Conservation (phyloP, 192 early-diverging fungal species). For the Coemansia sp. region DNA sequence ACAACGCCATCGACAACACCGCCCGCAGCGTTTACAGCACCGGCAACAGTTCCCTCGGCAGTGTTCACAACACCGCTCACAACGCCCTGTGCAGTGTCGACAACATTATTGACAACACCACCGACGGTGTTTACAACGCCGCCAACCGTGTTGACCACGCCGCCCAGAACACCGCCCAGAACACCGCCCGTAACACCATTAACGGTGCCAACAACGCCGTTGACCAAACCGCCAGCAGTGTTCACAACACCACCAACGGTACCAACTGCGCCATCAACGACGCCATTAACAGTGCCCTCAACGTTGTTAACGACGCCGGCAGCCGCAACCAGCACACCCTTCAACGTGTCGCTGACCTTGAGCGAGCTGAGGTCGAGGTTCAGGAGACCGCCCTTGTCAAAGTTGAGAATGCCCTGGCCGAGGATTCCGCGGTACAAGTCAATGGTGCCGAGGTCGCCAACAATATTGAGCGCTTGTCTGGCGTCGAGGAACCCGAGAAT, state of each 20-base stretch:
- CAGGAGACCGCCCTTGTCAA: background rate
- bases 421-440: background rate
- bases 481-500: constrained; percentile 31
- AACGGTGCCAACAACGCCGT: background rate
- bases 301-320: background rate
- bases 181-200: background rate
- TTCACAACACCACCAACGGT: background rate
- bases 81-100: background rate
- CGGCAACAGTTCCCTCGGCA: background rate
- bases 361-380: background rate
- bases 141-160: background rate
- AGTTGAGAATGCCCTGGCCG: background rate
- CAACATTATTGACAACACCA: background rate
- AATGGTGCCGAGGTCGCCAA: background rate
- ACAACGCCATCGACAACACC: background rate
- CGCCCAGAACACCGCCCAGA: background rate
- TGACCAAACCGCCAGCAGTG: background rate
- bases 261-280: background rate
- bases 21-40: background rate
- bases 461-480: background rate
- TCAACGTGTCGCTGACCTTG: background rate
- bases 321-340: background rate
- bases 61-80: background rate
- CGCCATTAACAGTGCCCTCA: background rate
- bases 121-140: background rate